Percentiles rank a stretch among this genome's conserved stretches.
Evolutionary conservation across 1,284 basidiomycete genomes (phyloP).

Genomic region (Ceratobasidium papillatum): DNA sequence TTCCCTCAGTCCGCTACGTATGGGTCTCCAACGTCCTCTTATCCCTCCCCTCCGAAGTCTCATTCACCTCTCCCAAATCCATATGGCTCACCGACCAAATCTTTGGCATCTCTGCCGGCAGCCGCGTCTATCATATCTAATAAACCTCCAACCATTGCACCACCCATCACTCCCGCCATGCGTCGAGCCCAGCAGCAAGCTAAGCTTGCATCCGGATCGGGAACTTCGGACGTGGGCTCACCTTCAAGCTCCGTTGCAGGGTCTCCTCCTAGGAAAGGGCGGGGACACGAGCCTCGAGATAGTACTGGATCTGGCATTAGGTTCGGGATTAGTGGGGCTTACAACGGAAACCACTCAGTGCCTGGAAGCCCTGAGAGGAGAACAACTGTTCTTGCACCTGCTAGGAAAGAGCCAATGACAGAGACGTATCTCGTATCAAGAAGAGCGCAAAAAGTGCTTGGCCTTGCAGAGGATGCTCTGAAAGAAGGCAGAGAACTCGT

Average conservation of each 20-base stretch:
- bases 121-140: background rate
- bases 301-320: conserved; percentile 12
- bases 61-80: conserved; percentile 7
- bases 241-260: conserved; percentile 3
- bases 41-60: conserved; percentile 19
- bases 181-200: conserved; percentile 27
- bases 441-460: conserved; percentile 60
- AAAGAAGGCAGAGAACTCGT: conserved; percentile 47
- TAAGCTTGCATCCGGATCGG: conserved; percentile 9
- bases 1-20: background rate
- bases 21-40: background rate
- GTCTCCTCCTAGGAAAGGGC: background rate
- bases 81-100: background rate
- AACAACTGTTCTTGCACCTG: background rate
- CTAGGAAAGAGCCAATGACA: conserved; percentile 26
- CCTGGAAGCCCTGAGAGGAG: conserved; percentile 4
- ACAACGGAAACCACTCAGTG: background rate
- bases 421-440: conserved; percentile 51
- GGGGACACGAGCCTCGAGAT: background rate
- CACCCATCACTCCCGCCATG: conserved; percentile 32
- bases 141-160: conserved; percentile 32
- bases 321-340: background rate
- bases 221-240: background rate
- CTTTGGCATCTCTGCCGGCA: background rate
- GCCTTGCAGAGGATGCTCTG: conserved; percentile 60